A percentile compares a stretch with the other conserved stretches of the same genome.
Conservation (phyloP, 257 asterid genomes). For the Nicotiana paniculata region DNA sequence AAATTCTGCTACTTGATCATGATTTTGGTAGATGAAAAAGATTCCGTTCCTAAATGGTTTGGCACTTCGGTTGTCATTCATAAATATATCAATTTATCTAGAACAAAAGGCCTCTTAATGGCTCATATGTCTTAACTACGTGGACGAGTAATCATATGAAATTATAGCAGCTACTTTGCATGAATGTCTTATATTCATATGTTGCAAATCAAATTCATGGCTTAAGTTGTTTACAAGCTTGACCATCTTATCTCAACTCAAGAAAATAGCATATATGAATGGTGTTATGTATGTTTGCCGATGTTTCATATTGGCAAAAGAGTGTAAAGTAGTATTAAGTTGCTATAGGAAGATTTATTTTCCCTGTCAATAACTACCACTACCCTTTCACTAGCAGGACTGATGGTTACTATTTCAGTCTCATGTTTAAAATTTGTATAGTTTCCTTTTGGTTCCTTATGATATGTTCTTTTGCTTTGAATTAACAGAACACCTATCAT, state of each 20-base stretch:
- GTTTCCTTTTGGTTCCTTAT: background rate
- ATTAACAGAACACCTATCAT: background rate
- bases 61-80: background rate
- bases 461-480: background rate
- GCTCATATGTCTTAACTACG: background rate
- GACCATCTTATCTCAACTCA: background rate
- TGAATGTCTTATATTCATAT: background rate
- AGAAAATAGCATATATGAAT: background rate
- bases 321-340: background rate
- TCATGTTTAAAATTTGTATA: background rate
- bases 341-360: background rate
- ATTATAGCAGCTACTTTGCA: background rate
- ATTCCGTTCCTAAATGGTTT: background rate
- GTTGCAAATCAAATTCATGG: background rate
- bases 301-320: background rate
- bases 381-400: background rate
- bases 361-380: background rate
- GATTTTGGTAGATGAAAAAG: background rate
- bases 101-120: background rate
- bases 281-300: background rate
- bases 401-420: background rate
- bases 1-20: background rate
- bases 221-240: background rate
- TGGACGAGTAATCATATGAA: background rate
- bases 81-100: background rate